These are phyloP conservation scores for Cornus controversa DNA, from an alignment of 148 eudicot genomes.

Conservation along the genomic window DNA sequence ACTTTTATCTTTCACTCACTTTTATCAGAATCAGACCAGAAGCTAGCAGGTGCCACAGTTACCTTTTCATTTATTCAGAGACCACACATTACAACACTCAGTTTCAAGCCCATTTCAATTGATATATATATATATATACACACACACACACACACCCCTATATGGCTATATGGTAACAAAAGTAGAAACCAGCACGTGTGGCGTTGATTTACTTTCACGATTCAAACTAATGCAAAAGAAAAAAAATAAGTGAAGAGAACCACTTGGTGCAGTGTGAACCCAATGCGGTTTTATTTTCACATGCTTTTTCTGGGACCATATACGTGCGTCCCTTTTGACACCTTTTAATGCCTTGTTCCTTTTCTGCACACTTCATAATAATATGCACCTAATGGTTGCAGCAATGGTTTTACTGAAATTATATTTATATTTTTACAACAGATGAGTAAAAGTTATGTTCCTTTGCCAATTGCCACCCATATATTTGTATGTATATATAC, in stretches of 20 bases:
- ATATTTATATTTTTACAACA: no score
- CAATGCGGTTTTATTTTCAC: neutral
- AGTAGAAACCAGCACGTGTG: neutral
- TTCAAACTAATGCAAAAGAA: neutral
- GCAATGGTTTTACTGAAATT: no score
- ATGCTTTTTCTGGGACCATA: conserved; percentile 8
- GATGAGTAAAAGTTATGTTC: no score
- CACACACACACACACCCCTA: neutral
- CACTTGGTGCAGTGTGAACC: conserved; percentile 1
- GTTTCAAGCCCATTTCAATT: neutral
- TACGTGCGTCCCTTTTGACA: conserved; percentile 2
- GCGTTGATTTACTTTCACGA: neutral
- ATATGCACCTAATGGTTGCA: no score
- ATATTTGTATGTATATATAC: no score
- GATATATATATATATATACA: neutral
- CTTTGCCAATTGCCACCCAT: no score
- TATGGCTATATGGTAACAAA: neutral
- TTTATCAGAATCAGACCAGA: conserved; percentile 20
- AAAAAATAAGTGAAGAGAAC: neutral
- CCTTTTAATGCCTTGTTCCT: conserved; percentile 6
- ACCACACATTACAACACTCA: neutral
- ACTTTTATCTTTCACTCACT: conserved; percentile 8
- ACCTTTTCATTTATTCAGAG: conserved; percentile 14
- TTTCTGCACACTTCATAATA: neutral
- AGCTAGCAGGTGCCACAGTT: conserved; percentile 8